A percentile compares a stretch with the other conserved stretches of the same genome.
These are phyloP conservation scores for Penicillium lividum DNA, from an alignment of 495 filamentous ascomycete genomes.

Conservation along the genomic window DNA sequence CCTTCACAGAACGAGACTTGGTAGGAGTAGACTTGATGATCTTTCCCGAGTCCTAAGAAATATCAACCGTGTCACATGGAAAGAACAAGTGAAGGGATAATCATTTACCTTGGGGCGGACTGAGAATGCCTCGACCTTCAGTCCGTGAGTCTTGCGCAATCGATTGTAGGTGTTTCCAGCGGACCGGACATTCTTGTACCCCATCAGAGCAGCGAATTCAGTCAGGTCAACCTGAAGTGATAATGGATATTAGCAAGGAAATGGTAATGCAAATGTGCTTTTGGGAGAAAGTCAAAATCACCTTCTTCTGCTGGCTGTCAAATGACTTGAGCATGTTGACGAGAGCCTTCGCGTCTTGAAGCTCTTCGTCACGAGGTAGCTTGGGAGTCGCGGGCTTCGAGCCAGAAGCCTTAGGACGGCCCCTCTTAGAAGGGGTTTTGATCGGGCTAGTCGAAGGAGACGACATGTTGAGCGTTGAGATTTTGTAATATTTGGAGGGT, in stretches of 20 bases:
- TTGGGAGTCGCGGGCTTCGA: neutral
- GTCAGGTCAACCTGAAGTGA: neutral
- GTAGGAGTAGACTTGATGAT: neutral
- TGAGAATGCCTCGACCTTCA: neutral
- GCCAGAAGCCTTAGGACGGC: neutral
- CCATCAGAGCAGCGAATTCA: neutral
- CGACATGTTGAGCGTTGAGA: neutral
- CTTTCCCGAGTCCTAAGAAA: neutral
- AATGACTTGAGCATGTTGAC: neutral
- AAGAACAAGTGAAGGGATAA: neutral
- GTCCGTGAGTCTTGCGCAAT: neutral
- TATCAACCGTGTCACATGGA: neutral
- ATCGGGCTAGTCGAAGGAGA: neutral
- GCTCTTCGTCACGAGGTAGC: neutral
- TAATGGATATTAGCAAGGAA: too few species aligned
- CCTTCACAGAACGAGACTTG: too few species aligned
- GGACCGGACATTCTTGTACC: neutral
- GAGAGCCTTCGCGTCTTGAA: neutral
- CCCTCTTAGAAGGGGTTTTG: neutral
- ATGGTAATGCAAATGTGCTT: too few species aligned
- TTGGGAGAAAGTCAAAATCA: neutral
- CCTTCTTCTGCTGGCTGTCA: neutral
- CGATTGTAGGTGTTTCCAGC: neutral
- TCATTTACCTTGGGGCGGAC: neutral
- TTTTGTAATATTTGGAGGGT: neutral